Percentiles rank a stretch among this genome's conserved stretches.
These are phyloP conservation scores for Micromonas commoda DNA, from an alignment of 139 green algal genomes.

Conservation along the genomic window DNA sequence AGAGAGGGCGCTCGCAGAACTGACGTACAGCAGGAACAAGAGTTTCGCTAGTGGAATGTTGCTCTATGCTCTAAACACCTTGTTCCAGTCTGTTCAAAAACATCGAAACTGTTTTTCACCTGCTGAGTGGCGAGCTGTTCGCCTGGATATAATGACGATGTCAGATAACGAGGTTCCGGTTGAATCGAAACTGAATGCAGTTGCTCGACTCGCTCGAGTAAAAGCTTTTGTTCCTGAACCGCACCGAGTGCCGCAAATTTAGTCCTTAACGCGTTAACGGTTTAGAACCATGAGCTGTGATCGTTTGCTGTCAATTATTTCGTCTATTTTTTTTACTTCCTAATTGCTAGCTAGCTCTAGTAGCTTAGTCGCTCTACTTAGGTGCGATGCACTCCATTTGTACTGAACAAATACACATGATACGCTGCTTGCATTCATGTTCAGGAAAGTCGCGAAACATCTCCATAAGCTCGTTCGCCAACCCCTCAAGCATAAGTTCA, in stretches of 20 bases:
- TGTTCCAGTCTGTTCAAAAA: neutral
- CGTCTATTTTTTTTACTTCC: neutral
- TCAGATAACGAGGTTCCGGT: neutral
- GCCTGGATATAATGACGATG: neutral
- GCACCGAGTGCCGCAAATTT: neutral
- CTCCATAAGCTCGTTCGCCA: neutral
- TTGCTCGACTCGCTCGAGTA: neutral
- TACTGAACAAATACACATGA: neutral
- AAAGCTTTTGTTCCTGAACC: conserved; percentile 6
- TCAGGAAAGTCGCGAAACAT: neutral
- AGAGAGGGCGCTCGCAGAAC: conserved; percentile 15
- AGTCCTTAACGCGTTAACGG: neutral
- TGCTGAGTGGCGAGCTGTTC: neutral
- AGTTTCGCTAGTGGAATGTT: conserved; percentile 15
- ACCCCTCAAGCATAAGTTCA: neutral
- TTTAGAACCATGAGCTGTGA: too few relatives aligned
- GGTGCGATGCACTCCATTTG: neutral
- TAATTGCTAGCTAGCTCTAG: neutral
- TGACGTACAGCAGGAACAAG: neutral
- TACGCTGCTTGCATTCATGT: neutral
- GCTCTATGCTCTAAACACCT: conserved; percentile 13
- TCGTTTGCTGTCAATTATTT: neutral
- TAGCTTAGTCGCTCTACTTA: too few relatives aligned
- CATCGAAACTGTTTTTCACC: neutral
- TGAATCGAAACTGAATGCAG: neutral